These are phyloP conservation scores for Kodamaea lidongshanica DNA, from an alignment of 805 yeast genomes.

Conservation along the genomic window DNA sequence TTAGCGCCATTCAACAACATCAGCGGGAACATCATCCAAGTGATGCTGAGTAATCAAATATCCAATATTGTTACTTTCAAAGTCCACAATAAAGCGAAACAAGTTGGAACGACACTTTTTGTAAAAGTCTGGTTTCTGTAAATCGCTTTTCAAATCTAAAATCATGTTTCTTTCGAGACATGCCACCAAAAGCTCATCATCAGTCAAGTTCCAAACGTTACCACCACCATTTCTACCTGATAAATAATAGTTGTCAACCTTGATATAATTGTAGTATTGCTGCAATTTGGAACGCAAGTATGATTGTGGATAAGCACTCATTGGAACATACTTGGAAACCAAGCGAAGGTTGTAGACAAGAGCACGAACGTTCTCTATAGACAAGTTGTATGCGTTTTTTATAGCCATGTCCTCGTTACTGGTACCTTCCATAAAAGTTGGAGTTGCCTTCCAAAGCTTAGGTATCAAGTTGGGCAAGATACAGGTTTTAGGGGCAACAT, in stretches of 20 bases:
- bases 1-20: neutral
- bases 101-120: conserved; percentile 22
- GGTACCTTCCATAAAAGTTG: conserved; percentile 11
- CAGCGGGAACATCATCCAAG: conserved; percentile 1
- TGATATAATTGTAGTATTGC: conserved; percentile 37
- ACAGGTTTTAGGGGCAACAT: conserved; percentile 54
- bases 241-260: conserved; percentile 48
- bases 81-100: conserved; percentile 35
- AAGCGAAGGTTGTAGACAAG: conserved; percentile 33
- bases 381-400: conserved; percentile 45
- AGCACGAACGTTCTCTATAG: conserved; percentile 30
- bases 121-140: conserved; percentile 18
- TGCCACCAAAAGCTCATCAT: conserved; percentile 47
- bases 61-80: conserved; percentile 36
- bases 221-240: conserved; percentile 32
- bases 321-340: conserved; percentile 36
- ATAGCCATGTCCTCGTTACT: conserved; percentile 22
- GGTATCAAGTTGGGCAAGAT: conserved; percentile 43
- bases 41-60: conserved; percentile 26
- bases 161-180: conserved; percentile 55
- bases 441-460: conserved; percentile 23
- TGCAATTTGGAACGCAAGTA: conserved; percentile 32
- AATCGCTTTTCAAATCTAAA: conserved; percentile 21
- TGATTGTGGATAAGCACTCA: conserved; percentile 31
- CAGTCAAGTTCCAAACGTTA: conserved; percentile 40